Base-by-base conservation (phyloP, 2,329 filamentous ascomycete species). In the Allantophomopsis cytisporea region DNA sequence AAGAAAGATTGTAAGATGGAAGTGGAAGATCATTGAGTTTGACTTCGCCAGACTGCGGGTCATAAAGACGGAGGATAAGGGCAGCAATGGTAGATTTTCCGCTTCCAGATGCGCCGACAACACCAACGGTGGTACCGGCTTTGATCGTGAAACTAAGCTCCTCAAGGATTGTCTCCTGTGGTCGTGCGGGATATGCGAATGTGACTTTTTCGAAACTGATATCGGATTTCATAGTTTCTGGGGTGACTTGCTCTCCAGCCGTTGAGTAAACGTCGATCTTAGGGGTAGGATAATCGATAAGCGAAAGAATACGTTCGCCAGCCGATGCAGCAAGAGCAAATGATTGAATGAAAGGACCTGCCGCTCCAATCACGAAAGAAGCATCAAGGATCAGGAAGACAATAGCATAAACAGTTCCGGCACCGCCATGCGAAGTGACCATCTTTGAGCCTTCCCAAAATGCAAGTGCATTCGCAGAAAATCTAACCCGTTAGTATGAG, bases 121-220 rank as follows among this genome's bases (percentile, higher is more conserved):
- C 55, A 2, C 62, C 64, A 2, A 62, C 62, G 23, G 52, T 52
- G 17, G 54, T 54, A 20, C 55, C 54, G 7, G 53, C 50, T 17
- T 47, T 45, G 35, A 60, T 54, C 5, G 42, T 48, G 17, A 61
- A 41, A 39, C 45, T 52, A 28, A 84, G 54, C 3, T 66, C 59
- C 47, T 81, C 68, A 1, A 84, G 57, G 0, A 84, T 72, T 49
- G 73, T 74, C 43, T 79, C 69, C 42, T 77, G 68, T 0, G 76
- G 73, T 11, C 79, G 65, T 37, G 63, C 74, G 1, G 83, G 83
- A 43, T 61, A 61, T 18, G 48, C 47, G 40, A 61, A 61, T 18
- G 40, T 49, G 14, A 60, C 47, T 34, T 55, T 44, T 34, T 50
- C 49, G 14, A 60, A 46, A n/a, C 44, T 40, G 34, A 60, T 55